A percentile compares a stretch with the other conserved stretches of the same genome.
Evolutionary conservation across 2,329 filamentous ascomycete species (phyloP).

Genomic region (Corinectria fuckeliana): DNA sequence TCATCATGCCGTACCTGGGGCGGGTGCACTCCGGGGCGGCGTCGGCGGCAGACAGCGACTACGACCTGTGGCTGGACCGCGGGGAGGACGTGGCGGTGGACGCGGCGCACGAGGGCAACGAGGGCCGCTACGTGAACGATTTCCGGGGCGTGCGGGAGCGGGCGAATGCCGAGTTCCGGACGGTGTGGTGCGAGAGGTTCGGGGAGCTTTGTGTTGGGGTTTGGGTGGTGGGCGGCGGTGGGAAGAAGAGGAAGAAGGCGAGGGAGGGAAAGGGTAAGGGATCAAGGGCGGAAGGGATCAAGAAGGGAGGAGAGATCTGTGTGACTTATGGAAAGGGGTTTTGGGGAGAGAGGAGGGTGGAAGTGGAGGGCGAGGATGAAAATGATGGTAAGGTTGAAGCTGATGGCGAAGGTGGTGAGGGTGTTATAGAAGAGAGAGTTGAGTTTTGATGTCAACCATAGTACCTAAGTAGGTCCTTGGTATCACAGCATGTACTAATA

Average conservation of each 20-base stretch:
- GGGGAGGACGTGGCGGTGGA: conserved; percentile 66
- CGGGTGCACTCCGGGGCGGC: conserved; percentile 55
- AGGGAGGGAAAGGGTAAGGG: conserved; percentile 40
- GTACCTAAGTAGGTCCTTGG: no score
- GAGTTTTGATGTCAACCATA: background rate
- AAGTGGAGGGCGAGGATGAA: conserved; percentile 10
- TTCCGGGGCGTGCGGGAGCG: conserved; percentile 63
- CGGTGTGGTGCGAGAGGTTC: conserved; percentile 61
- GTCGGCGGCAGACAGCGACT: conserved; percentile 52
- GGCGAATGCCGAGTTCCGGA: conserved; percentile 65
- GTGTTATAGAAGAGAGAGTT: background rate
- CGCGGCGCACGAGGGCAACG: conserved; percentile 63
- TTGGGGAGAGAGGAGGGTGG: conserved; percentile 55
- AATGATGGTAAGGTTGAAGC: background rate
- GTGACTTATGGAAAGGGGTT: conserved; percentile 74
- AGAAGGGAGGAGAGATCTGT: conserved; percentile 67
- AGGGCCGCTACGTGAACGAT: conserved; percentile 72
- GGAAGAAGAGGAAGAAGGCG: conserved; percentile 27
- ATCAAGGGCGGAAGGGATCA: conserved; percentile 49
- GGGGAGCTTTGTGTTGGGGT: conserved; percentile 63
- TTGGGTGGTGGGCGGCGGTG: conserved; percentile 54
- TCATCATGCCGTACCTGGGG: conserved; percentile 69
- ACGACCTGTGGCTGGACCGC: conserved; percentile 69
- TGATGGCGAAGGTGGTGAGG: background rate
- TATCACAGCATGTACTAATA: no score